A percentile compares a stretch with the other conserved stretches of the same genome.
Conservation (phyloP, 495 filamentous ascomycete species). For the Penicillium turbatum region DNA sequence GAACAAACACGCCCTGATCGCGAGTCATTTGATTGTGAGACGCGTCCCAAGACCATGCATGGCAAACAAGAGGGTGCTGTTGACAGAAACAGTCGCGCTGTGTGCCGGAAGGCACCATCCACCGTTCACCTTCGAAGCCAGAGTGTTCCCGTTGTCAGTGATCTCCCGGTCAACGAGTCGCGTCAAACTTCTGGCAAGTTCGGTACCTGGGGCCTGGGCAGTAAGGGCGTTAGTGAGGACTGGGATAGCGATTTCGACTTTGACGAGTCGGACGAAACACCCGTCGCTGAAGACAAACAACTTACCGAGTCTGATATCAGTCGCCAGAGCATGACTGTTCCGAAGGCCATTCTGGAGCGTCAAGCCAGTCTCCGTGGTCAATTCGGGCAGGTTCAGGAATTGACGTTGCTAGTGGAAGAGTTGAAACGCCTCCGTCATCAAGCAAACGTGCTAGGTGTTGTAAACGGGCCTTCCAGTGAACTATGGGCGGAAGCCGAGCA, state of each 20-base stretch:
- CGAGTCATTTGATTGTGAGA: slow-evolving; percentile 47
- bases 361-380: slow-evolving; percentile 83
- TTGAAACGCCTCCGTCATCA: slow-evolving; percentile 63
- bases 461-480: slow-evolving; percentile 55
- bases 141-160: slow-evolving; percentile 85
- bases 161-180: slow-evolving; percentile 51
- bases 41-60: slow-evolving; percentile 82
- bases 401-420: slow-evolving; percentile 77
- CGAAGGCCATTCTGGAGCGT: slow-evolving; percentile 74
- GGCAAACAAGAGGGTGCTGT: slow-evolving; percentile 72
- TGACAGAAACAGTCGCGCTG: slow-evolving; percentile 64
- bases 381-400: slow-evolving; percentile 79
- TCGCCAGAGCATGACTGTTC: slow-evolving; percentile 62
- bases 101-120: slow-evolving; percentile 70
- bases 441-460: slow-evolving; percentile 61
- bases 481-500: slow-evolving; percentile 85
- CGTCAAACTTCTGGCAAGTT: slow-evolving; percentile 69
- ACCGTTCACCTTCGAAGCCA: slow-evolving; percentile 85
- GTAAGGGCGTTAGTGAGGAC: slow-evolving; percentile 77
- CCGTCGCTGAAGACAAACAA: slow-evolving; percentile 24
- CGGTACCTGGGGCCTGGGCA: slow-evolving; percentile 81
- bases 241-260: slow-evolving; percentile 85
- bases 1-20: slow-evolving; percentile 59
- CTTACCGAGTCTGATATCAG: slow-evolving; percentile 21
- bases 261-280: slow-evolving; percentile 47